phyloP scores from a whole-genome alignment of 805 yeast genomes.

The Candida pseudoglaebosa region DNA sequence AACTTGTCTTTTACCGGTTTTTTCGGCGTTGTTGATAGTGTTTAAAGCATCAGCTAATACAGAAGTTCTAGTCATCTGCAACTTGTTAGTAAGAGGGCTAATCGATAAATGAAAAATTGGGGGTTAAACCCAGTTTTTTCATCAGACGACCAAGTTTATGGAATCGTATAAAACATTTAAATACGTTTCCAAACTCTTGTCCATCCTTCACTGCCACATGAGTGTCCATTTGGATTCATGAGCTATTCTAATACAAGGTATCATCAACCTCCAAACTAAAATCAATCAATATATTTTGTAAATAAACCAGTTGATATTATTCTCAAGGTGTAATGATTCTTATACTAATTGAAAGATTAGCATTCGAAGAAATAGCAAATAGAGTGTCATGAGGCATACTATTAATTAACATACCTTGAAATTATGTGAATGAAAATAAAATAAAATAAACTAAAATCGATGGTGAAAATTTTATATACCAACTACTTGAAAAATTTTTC shows the following conservation, averaged over 20 bases:
- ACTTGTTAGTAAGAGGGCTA: constrained; percentile 13
- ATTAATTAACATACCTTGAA: background rate
- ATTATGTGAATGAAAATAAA: constrained; percentile 1
- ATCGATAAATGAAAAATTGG: constrained; percentile 7
- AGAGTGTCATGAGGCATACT: background rate
- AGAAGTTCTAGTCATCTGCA: constrained; percentile 91
- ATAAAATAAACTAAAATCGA: background rate
- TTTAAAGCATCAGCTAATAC: constrained; percentile 98
- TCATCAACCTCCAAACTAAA: constrained; percentile 19
- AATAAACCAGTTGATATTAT: constrained; percentile 6
- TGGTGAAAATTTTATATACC: background rate
- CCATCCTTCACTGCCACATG: constrained; percentile 24
- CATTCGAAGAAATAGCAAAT: constrained; percentile 1
- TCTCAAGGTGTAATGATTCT: constrained; percentile 19
- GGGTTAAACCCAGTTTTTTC: constrained; percentile 2
- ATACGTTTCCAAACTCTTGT: constrained; percentile 7
- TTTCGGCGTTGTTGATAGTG: constrained; percentile 98
- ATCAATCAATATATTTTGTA: constrained; percentile 1
- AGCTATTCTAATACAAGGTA: constrained; percentile 22
- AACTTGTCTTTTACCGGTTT: constrained; percentile 99
- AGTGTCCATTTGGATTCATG: constrained; percentile 40
- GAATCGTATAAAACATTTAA: too few species aligned
- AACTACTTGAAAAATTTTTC: background rate
- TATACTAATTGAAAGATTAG: constrained; percentile 9
- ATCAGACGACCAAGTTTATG: constrained; percentile 6